phyloP scores from a whole-genome alignment of 2,329 filamentous ascomycete species.

The Calonectria multiphialidica region DNA sequence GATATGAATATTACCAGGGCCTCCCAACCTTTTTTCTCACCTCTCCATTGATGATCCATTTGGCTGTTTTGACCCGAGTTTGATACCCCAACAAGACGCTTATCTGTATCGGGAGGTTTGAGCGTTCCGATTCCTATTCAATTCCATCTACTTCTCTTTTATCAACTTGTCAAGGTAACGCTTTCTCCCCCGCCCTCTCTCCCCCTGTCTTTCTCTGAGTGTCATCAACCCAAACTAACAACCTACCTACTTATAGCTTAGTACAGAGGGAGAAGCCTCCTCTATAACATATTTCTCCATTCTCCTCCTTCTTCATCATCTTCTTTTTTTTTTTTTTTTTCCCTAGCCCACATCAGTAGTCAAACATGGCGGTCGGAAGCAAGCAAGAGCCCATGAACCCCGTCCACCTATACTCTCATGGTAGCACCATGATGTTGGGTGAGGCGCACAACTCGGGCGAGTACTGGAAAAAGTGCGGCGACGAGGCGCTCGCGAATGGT shows the following conservation, averaged over 20 bases:
- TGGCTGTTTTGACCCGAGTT: background rate
- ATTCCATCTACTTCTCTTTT: background rate
- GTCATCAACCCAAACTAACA: background rate
- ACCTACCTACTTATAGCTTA: background rate
- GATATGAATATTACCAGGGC: slow-evolving; percentile 9
- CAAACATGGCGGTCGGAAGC: slow-evolving; percentile 10
- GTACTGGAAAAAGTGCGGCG: slow-evolving; percentile 40
- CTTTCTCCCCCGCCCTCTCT: no score
- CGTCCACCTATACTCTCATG: slow-evolving; percentile 42
- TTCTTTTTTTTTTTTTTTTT: background rate
- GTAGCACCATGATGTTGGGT: slow-evolving; percentile 42
- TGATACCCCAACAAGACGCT: background rate
- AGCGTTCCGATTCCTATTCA: background rate
- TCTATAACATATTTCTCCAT: no score
- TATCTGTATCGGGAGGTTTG: background rate
- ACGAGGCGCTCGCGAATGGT: slow-evolving; percentile 34
- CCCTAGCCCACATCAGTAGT: background rate
- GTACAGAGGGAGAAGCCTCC: no score
- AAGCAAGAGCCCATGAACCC: slow-evolving; percentile 28
- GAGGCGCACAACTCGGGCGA: slow-evolving; percentile 34
- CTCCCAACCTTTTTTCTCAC: background rate
- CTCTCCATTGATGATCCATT: background rate
- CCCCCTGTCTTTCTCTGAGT: background rate
- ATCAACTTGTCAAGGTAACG: background rate
- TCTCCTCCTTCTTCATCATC: no score